Evolutionary conservation across 192 early-diverging fungal genomes (phyloP).

Genomic region (Backusella liffmaniae): DNA sequence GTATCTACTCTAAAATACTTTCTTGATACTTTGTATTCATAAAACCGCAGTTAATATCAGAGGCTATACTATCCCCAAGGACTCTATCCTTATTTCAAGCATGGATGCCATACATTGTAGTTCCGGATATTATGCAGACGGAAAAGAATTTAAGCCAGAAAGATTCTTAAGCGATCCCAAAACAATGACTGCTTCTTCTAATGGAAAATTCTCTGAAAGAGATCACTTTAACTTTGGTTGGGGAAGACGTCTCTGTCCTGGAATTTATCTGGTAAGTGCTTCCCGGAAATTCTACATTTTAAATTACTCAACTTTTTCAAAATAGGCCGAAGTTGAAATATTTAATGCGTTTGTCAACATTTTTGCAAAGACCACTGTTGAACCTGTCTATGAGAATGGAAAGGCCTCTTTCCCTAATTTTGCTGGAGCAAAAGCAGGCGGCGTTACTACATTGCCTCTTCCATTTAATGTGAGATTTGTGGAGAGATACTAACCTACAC

Average conservation of each 20-base stretch:
- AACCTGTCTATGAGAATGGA: neutral
- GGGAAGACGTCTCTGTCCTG: conserved; percentile 12
- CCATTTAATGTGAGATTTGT: neutral
- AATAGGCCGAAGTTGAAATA: conserved; percentile 7
- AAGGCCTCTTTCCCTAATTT: neutral
- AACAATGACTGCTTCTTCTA: conserved; percentile 1
- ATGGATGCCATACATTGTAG: neutral
- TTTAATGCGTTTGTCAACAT: neutral
- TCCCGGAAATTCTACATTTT: too few relatives aligned
- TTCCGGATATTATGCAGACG: neutral
- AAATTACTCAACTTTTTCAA: neutral
- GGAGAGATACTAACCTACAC: neutral
- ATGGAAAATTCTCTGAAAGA: neutral
- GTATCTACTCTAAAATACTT: neutral
- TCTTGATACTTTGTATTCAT: neutral
- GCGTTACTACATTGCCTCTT: neutral
- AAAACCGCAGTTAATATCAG: neutral
- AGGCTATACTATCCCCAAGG: conserved; percentile 8
- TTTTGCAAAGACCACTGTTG: neutral
- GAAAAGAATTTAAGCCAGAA: neutral
- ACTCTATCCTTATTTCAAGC: neutral
- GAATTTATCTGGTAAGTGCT: neutral
- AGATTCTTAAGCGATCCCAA: neutral
- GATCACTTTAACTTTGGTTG: conserved; percentile 17
- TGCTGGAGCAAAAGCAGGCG: neutral